Evolutionary conservation across 148 eudicot species (phyloP), one percentile per base, ranked within the genome.

Genomic region (Vaccinium macrocarpon): DNA sequence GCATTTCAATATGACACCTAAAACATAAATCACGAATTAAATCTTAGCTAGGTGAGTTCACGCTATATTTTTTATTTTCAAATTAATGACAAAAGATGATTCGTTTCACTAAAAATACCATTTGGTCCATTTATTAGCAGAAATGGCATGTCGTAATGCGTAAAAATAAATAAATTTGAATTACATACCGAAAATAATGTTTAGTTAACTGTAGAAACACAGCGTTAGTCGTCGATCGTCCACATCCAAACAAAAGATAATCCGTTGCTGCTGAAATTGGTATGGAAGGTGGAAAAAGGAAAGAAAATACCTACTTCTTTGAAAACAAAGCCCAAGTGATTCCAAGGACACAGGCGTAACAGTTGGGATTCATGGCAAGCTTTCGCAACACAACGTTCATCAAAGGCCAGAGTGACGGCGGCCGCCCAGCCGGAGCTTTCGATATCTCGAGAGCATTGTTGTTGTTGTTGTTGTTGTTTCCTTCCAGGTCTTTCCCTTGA

Each of bases 301-400:
- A 59, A 23, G 3, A 14, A 8, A 19, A 51, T 4, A 7, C 14
- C 7, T 91, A 94, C 98, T 93, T 94, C 87, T 90, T 91, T 4
- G 97, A 86, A 32, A 94, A 4, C 74, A 88, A 84, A 9, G 97
- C 97, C 98, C 98, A 95, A 76, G 86, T 76, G 81, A 95, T 74
- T 57, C 98, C 98, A 42, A 94, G 16, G 21, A 94, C 27, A 84
- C 98, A 95, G 64, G 95, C 93, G 82, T 93, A 94, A 23, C 90
- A 86, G 74, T 95, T 95, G 3, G 98, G 97, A 68, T 95, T 94
- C 78, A 64, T 80, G 56, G 92, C 90, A 6, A 94, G 87, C 81
- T 94, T 93, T 6, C 81, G 46, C 83, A 88, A 56, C 84, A 94
- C 97, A 8, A 82, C 84, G 87, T 89, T 94, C 93, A 91, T 90